These are phyloP conservation scores for Arthrinium phaeospermum DNA, from an alignment of 2,329 filamentous ascomycete species.

Conservation along the genomic window DNA sequence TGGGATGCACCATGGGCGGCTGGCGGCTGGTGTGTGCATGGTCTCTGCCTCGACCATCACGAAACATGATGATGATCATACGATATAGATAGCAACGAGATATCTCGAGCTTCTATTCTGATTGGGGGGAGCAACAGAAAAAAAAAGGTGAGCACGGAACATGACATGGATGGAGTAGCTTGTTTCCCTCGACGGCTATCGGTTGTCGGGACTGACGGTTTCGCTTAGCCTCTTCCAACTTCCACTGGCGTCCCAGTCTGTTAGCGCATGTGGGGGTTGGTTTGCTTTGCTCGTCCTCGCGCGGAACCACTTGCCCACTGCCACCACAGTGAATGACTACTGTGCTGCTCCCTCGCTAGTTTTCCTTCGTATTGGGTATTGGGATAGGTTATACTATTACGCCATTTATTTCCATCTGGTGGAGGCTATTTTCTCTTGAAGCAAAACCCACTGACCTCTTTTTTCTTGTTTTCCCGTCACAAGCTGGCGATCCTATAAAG, in stretches of 20 bases:
- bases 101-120: background rate
- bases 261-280: background rate
- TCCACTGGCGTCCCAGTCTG: background rate
- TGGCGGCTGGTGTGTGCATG: background rate
- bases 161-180: background rate
- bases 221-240: slow-evolving; percentile 1
- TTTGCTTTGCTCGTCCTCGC: too few relatives aligned
- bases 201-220: slow-evolving; percentile 1
- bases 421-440: background rate
- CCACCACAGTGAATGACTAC: background rate
- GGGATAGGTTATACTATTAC: background rate
- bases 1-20: background rate
- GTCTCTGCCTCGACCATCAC: background rate
- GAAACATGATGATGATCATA: slow-evolving; percentile 2
- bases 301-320: background rate
- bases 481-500: background rate
- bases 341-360: background rate
- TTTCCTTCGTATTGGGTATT: background rate
- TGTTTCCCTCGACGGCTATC: background rate
- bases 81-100: background rate
- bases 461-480: slow-evolving; percentile 3
- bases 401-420: slow-evolving; percentile 6
- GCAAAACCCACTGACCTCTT: background rate
- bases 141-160: background rate
- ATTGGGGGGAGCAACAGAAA: background rate